Conservation (phyloP, 139 green algal genomes). For the Tetradesmus obliquus region DNA sequence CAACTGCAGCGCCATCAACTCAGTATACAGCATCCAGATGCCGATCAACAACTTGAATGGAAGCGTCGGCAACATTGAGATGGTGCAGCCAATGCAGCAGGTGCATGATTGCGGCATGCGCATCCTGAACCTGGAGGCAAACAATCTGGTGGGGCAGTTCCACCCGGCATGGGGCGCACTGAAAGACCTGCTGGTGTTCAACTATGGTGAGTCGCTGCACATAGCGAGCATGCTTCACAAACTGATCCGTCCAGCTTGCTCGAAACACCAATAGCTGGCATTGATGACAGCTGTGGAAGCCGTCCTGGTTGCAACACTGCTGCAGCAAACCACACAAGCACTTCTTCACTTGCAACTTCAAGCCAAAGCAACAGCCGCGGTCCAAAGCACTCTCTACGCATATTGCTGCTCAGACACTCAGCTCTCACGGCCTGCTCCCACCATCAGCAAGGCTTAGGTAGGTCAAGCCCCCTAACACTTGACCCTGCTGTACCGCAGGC, state of each 20-base stretch:
- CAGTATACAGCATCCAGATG: conserved; percentile 3
- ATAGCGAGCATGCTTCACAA: too few relatives aligned
- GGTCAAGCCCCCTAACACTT: background rate
- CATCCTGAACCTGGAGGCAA: conserved; percentile 33
- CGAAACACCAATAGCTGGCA: too few relatives aligned
- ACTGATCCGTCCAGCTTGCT: too few relatives aligned
- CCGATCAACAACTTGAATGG: conserved; percentile 35
- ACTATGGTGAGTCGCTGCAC: conserved; percentile 24
- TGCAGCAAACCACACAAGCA: too few relatives aligned
- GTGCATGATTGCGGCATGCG: conserved; percentile 42
- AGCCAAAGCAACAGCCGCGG: too few relatives aligned
- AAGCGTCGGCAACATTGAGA: background rate
- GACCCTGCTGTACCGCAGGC: background rate
- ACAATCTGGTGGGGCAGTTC: conserved; percentile 5
- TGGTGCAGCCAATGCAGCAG: background rate
- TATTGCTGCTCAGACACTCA: too few relatives aligned
- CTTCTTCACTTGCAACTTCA: too few relatives aligned
- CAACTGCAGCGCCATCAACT: conserved; percentile 12
- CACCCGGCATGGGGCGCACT: background rate
- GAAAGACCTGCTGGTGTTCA: conserved; percentile 18
- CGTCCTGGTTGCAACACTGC: too few relatives aligned
- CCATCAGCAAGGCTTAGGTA: background rate
- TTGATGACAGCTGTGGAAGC: too few relatives aligned
- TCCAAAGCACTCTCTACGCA: too few relatives aligned
- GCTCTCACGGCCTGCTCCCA: background rate